Base-by-base conservation (phyloP, 2,329 filamentous ascomycete genomes). In the Ambrosiella beaveri region DNA sequence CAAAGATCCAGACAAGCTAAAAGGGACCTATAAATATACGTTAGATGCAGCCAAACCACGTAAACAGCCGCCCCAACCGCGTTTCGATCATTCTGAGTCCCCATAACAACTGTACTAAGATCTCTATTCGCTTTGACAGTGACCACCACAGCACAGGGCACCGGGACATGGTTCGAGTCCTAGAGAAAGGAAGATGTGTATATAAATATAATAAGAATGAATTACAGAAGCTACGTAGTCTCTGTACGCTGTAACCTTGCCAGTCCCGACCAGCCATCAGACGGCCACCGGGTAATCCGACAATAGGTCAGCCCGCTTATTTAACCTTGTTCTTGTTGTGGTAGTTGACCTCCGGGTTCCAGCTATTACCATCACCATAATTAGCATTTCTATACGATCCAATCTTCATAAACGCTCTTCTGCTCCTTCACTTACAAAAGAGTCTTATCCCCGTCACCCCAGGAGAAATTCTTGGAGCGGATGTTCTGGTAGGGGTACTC, bases 401-500 rank as follows among this genome's bases (percentile, higher is more conserved):
- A 52, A 52, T 49, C 8, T 27, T 27, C 27, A 7, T 49, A 49
- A 8, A 44, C 8, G 44, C 8, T 12, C 3, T 49, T 19, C n/a
- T 3, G 13, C 7, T 49, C 27, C 2, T 50, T 15, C 12, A 76
- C 80, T 76, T 76, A 83, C 80, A 84, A 84, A 56, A 84, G 64
- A 65, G 82, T 85, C 86, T 97, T 93, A 76, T 98, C 93, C 69
- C 93, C 93, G 69, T 97, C 78, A 64, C 91, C 90, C 86, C 86
- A 98, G 68, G 81, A 83, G 79, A 74, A 98, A 81, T 95, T 96
- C 84, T 93, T 96, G 71, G 81, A 80, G 71, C 93, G 86, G 72
- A 98, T 86, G 80, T 98, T 98, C 81, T 95, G 88, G 82, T 95
- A 98, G 61, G 89, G 76, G 75, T 97, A 98, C 77, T 97, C 88